These are phyloP conservation scores for Trichoderma brevicompactum DNA, from an alignment of 2,329 filamentous ascomycete species.

Conservation along the genomic window DNA sequence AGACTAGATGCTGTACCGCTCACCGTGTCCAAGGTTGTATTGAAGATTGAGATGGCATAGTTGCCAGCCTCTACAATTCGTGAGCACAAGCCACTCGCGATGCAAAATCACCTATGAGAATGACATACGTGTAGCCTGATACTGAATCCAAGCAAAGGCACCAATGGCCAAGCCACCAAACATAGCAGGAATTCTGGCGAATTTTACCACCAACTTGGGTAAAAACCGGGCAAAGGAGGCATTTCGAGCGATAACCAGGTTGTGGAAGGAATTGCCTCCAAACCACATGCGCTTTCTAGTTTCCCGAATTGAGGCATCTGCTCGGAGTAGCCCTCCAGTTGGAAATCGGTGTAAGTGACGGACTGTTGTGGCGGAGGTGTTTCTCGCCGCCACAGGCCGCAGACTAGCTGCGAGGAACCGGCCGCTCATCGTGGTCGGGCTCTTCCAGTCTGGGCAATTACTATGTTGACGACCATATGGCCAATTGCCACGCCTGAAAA, in stretches of 20 bases:
- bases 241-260: conserved; percentile 68
- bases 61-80: conserved; percentile 51
- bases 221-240: conserved; percentile 69
- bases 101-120: background rate
- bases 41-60: conserved; percentile 67
- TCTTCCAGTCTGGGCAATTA: conserved; percentile 27
- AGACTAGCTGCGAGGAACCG: conserved; percentile 69
- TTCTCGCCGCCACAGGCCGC: conserved; percentile 62
- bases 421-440: conserved; percentile 41
- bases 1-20: conserved; percentile 69
- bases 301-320: conserved; percentile 65
- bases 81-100: conserved; percentile 35
- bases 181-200: conserved; percentile 84
- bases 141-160: conserved; percentile 89
- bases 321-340: conserved; percentile 69
- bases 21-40: conserved; percentile 72
- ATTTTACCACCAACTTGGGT: conserved; percentile 88
- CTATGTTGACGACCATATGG: conserved; percentile 28
- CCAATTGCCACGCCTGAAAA: conserved; percentile 1
- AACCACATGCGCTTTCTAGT: conserved; percentile 72
- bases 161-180: conserved; percentile 88
- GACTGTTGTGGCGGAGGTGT: conserved; percentile 55
- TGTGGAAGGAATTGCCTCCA: conserved; percentile 83
- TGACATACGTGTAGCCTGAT: conserved; percentile 83
- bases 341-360: conserved; percentile 70